phyloP scores from a whole-genome alignment of 116 monocot genomes.

The Dioscorea cayenensis region DNA sequence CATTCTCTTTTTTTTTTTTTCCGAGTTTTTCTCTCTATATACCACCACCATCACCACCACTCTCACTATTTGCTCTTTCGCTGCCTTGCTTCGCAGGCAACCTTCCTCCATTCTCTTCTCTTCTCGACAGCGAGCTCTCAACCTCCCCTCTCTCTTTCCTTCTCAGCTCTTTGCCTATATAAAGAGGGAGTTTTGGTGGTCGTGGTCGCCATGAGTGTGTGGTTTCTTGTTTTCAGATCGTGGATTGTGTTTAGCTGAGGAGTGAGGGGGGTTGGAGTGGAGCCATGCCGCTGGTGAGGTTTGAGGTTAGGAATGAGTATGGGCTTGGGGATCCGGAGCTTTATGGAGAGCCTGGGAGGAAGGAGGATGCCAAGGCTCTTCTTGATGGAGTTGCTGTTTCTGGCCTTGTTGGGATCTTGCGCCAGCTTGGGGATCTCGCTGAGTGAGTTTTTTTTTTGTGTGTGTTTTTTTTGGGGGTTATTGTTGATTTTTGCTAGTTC shows the following conservation, averaged over 20 bases:
- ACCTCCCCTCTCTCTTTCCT: background rate
- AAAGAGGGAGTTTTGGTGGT: no score
- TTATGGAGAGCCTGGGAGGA: slow-evolving; percentile 25
- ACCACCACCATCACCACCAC: no score
- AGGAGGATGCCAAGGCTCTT: slow-evolving; percentile 47
- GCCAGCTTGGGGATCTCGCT: slow-evolving; percentile 96
- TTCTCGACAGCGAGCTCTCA: background rate
- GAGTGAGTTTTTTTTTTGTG: slow-evolving; percentile 41
- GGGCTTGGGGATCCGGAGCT: slow-evolving; percentile 61
- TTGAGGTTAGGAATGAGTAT: slow-evolving; percentile 66
- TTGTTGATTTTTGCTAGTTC: background rate
- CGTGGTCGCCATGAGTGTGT: background rate
- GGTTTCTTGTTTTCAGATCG: background rate
- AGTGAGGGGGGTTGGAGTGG: background rate
- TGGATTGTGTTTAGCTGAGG: background rate
- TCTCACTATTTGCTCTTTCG: background rate
- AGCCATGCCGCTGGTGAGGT: slow-evolving; percentile 58
- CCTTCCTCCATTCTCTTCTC: background rate
- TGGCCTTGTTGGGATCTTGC: slow-evolving; percentile 85
- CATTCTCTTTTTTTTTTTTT: no score
- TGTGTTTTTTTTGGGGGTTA: background rate
- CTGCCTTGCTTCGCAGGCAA: slow-evolving; percentile 2
- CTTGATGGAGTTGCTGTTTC: slow-evolving; percentile 72
- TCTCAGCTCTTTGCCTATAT: no score
- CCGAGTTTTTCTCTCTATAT: no score